Evolutionary conservation across 257 asterid genomes (phyloP).

Genomic region (Linderniella brevidens): DNA sequence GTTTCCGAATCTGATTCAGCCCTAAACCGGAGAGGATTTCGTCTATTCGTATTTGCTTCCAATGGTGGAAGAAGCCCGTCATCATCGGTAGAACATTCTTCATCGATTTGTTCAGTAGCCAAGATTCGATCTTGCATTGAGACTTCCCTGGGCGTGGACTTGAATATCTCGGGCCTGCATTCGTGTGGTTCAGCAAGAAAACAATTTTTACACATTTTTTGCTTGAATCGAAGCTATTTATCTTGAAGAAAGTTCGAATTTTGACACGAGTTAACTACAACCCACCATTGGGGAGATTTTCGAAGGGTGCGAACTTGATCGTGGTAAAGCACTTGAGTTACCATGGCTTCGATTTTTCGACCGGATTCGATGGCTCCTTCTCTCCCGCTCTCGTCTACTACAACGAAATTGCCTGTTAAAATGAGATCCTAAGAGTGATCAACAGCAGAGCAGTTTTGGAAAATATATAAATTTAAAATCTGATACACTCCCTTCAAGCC

Average conservation of each 20-base stretch:
- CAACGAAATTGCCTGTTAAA: conserved; percentile 56
- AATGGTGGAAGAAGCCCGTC: conserved; percentile 77
- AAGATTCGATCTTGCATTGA: conserved; percentile 14
- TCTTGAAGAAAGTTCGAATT: too few relatives aligned
- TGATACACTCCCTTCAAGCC: too few relatives aligned
- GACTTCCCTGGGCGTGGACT: conserved; percentile 15
- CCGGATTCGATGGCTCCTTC: conserved; percentile 72
- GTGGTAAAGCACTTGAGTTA: conserved; percentile 54
- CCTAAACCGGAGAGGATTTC: conserved; percentile 27
- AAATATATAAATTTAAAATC: too few relatives aligned
- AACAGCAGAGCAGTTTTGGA: too few relatives aligned
- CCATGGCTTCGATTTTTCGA: conserved; percentile 65
- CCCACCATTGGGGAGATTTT: conserved; percentile 63
- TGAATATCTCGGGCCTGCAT: conserved; percentile 60
- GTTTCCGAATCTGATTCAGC: conserved; percentile 29
- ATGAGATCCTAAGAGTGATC: background rate
- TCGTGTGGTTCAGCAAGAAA: too few relatives aligned
- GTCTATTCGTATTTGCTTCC: conserved; percentile 79
- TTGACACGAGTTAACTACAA: background rate
- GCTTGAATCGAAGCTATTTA: too few relatives aligned
- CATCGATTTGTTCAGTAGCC: conserved; percentile 15
- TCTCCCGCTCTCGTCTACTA: conserved; percentile 77
- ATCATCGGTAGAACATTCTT: conserved; percentile 31
- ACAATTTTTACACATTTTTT: too few relatives aligned
- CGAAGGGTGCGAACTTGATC: conserved; percentile 54